A percentile compares a stretch with the other conserved stretches of the same genome.
phyloP scores from a whole-genome alignment of 306 rosid genomes.

The Lathyrus tuberosus region DNA sequence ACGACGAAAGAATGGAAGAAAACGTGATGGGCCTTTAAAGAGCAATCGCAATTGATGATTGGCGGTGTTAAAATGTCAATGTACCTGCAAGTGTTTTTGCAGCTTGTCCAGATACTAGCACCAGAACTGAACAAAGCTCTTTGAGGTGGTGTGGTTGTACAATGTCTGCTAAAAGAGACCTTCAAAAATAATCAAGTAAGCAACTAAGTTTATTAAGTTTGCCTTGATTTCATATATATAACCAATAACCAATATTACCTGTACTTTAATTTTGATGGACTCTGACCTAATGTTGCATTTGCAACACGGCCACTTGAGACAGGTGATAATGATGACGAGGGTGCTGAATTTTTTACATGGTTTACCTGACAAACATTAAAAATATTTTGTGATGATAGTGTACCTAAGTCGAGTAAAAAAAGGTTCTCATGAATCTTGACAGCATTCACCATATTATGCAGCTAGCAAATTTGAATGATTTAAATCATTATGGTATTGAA shows the following conservation, averaged over 20 bases:
- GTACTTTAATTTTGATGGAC: constrained; percentile 79
- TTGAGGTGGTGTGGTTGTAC: constrained; percentile 92
- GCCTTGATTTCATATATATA: constrained; percentile 28
- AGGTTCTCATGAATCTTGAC: not conserved
- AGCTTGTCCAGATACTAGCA: constrained; percentile 81
- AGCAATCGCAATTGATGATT: constrained; percentile 9
- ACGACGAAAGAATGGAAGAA: constrained; percentile 10
- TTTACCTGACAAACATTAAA: constrained; percentile 64
- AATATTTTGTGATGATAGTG: constrained; percentile 1
- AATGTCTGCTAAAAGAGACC: constrained; percentile 97
- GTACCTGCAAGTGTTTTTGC: constrained; percentile 84
- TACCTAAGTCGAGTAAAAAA: constrained; percentile 27
- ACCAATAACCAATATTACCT: constrained; percentile 55
- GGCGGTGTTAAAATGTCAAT: constrained; percentile 26
- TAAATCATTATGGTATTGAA: constrained; percentile 28
- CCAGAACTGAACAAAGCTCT: constrained; percentile 95
- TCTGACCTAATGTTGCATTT: constrained; percentile 55
- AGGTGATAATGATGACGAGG: constrained; percentile 60
- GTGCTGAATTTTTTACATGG: constrained; percentile 58
- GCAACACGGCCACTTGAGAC: constrained; percentile 65
- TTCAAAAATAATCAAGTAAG: constrained; percentile 58
- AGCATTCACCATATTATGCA: constrained; percentile 26
- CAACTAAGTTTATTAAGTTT: constrained; percentile 27
- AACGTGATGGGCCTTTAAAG: constrained; percentile 20
- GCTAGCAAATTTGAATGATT: constrained; percentile 18